These are phyloP conservation scores for Biscogniauxia sp. DNA, from an alignment of 2,329 filamentous ascomycete species.

Conservation along the genomic window DNA sequence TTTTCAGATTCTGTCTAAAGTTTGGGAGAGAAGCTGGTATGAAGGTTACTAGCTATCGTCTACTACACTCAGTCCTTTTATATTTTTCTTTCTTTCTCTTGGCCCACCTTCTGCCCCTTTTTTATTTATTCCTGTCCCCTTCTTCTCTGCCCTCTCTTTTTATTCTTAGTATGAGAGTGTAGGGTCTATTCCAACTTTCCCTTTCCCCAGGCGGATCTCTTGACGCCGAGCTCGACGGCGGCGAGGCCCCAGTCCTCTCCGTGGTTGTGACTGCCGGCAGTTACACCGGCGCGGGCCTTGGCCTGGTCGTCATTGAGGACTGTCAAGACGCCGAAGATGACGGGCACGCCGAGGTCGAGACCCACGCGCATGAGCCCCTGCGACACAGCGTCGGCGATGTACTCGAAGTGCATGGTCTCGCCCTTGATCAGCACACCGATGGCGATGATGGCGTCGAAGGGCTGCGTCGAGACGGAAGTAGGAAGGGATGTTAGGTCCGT, in stretches of 20 bases:
- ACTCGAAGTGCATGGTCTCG: constrained; percentile 99
- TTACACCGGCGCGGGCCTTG: constrained; percentile 69
- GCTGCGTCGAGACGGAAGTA: constrained; percentile 38
- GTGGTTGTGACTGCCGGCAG: constrained; percentile 73
- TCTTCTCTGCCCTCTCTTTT: too few relatives aligned
- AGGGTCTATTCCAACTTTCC: constrained; percentile 54
- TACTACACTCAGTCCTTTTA: background rate
- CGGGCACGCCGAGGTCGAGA: constrained; percentile 81
- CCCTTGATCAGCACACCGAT: constrained; percentile 97
- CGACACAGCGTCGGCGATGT: constrained; percentile 88
- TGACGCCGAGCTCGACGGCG: constrained; percentile 89
- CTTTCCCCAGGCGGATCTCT: constrained; percentile 78
- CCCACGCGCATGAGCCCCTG: constrained; percentile 94
- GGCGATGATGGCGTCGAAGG: constrained; percentile 93
- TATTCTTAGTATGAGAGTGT: background rate
- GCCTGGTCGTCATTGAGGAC: constrained; percentile 88
- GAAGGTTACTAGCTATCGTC: too few relatives aligned
- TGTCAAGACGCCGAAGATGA: constrained; percentile 90
- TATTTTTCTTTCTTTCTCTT: constrained; percentile 12
- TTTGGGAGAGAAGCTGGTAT: too few relatives aligned
- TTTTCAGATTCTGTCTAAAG: too few relatives aligned
- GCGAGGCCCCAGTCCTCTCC: constrained; percentile 95
- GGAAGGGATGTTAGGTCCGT: constrained; percentile 61
- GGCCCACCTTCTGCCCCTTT: too few relatives aligned
- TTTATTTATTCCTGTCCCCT: background rate